Evolutionary conservation across 495 filamentous ascomycete species (phyloP).

Genomic region (Diplogelasinospora grovesii): DNA sequence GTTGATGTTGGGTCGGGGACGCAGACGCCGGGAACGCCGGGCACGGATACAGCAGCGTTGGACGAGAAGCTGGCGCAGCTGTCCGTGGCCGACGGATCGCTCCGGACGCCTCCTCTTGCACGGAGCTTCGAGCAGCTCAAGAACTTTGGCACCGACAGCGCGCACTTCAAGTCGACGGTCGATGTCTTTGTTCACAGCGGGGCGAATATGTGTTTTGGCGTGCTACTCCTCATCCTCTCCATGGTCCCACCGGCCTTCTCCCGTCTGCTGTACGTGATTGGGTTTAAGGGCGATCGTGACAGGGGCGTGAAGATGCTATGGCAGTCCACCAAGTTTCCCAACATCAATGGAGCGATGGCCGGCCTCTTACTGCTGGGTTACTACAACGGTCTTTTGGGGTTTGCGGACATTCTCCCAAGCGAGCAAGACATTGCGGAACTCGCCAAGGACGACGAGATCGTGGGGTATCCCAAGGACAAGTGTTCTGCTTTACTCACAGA

Average conservation of each 20-base stretch:
- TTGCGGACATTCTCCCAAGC: constrained; percentile 78
- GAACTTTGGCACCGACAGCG: constrained; percentile 26
- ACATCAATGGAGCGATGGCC: constrained; percentile 87
- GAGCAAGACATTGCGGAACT: constrained; percentile 44
- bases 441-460: constrained; percentile 34
- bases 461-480: constrained; percentile 65
- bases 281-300: constrained; percentile 86
- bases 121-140: constrained; percentile 12
- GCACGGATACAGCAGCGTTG: constrained; percentile 3
- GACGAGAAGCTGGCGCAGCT: constrained; percentile 19
- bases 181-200: constrained; percentile 88
- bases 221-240: constrained; percentile 76
- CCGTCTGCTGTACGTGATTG: constrained; percentile 77
- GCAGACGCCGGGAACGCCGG: constrained; percentile 16
- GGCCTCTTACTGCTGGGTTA: constrained; percentile 74
- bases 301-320: constrained; percentile 80
- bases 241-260: constrained; percentile 88
- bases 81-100: background rate
- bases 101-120: background rate
- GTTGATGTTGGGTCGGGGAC: constrained; percentile 24
- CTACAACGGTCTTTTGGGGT: constrained; percentile 78
- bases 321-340: constrained; percentile 81
- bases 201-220: constrained; percentile 79
- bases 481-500: constrained; percentile 60
- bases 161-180: constrained; percentile 58